These are phyloP conservation scores for Plasmodium vivax DNA, from an alignment of 169 alveolate species.

Conservation along the genomic window DNA sequence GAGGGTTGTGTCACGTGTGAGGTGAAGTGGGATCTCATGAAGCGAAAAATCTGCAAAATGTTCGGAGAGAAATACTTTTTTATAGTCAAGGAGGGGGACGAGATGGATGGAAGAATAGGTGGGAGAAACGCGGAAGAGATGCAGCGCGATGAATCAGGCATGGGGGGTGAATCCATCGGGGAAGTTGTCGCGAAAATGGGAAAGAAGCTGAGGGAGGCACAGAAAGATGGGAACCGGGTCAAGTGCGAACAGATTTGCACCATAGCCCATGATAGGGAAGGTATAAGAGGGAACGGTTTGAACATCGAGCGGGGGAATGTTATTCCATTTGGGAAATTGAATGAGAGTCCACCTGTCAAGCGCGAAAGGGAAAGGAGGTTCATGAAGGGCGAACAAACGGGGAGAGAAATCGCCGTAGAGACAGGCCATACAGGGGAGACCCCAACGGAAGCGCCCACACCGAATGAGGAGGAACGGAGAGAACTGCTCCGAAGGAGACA, in stretches of 20 bases:
- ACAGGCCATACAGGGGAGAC: background rate
- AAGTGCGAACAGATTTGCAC: background rate
- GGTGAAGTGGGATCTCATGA: background rate
- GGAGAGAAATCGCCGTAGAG: background rate
- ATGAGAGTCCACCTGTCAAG: background rate
- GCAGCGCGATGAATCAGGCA: background rate
- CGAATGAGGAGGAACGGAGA: background rate
- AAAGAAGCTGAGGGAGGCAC: background rate
- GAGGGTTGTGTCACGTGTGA: background rate
- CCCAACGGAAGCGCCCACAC: background rate
- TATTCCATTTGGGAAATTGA: background rate
- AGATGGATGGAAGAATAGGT: background rate
- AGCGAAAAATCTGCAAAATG: background rate
- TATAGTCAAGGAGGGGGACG: background rate
- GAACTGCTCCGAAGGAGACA: background rate
- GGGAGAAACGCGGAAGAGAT: background rate
- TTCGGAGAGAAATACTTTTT: background rate
- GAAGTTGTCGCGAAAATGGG: background rate
- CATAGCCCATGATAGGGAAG: background rate
- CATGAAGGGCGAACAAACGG: background rate
- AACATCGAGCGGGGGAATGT: background rate
- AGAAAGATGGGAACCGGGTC: background rate
- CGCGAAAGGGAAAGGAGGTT: background rate
- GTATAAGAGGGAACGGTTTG: background rate
- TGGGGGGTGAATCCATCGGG: background rate